Evolutionary conservation across 2,329 filamentous ascomycete species (phyloP).

Genomic region (Hypoxylon sp.): DNA sequence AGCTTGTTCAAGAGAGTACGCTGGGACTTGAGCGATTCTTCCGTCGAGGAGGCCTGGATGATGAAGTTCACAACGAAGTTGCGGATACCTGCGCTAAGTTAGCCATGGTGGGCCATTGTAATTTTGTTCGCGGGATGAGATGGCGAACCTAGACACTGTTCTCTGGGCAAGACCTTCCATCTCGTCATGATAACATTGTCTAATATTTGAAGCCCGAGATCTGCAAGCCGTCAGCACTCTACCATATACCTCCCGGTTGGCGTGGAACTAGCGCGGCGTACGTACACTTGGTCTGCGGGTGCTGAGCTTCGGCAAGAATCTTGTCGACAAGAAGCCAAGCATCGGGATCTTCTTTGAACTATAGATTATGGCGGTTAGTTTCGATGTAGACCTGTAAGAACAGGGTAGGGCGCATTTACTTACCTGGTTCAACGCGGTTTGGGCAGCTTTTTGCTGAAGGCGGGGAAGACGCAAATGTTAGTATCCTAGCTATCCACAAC

Average conservation of each 20-base stretch:
- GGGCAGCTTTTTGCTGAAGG: slow-evolving; percentile 92
- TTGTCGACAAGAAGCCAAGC: slow-evolving; percentile 98
- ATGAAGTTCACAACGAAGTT: slow-evolving; percentile 99
- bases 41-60: slow-evolving; percentile 90
- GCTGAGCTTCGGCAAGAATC: slow-evolving; percentile 92
- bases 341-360: slow-evolving; percentile 99
- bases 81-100: slow-evolving; percentile 80
- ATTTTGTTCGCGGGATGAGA: slow-evolving; percentile 12
- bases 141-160: slow-evolving; percentile 88
- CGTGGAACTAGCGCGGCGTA: slow-evolving; percentile 62
- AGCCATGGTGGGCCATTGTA: slow-evolving; percentile 7
- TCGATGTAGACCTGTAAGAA: slow-evolving; percentile 31
- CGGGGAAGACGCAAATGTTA: slow-evolving; percentile 53
- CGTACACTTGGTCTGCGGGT: slow-evolving; percentile 97
- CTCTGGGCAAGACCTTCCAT: slow-evolving; percentile 97
- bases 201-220: slow-evolving; percentile 94
- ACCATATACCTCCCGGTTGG: slow-evolving; percentile 7
- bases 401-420: slow-evolving; percentile 54
- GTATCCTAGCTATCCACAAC: slow-evolving; percentile 31
- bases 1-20: slow-evolving; percentile 97
- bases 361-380: slow-evolving; percentile 49
- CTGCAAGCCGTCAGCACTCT: slow-evolving; percentile 63
- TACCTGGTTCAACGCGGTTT: slow-evolving; percentile 93
- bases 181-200: slow-evolving; percentile 99
- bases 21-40: slow-evolving; percentile 87